Evolutionary conservation across 2,329 filamentous ascomycete species (phyloP), one percentile per base, ranked within the genome.

Genomic region (Monosporascus sp.): DNA sequence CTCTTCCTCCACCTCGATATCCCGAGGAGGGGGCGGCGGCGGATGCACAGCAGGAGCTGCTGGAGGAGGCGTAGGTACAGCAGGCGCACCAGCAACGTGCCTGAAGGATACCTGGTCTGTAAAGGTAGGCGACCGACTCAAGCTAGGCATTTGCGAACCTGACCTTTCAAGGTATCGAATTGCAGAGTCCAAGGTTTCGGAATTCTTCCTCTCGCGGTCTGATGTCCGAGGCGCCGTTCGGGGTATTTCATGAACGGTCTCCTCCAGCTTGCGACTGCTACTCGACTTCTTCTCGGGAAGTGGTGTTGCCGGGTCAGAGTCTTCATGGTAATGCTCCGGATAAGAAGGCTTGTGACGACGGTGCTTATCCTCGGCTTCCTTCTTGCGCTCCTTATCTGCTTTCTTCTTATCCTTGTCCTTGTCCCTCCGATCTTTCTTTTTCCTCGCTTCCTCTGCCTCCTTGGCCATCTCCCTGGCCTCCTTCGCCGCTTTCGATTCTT

Each of bases 401-500:
- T 58, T 62, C 58, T 75, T 54, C 20, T 58, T 58, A 48, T 55
- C 53, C 34, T 56, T 57, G 17, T 53, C 53, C 34, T 52, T 64
- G n/a, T 62, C 59, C 31, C 57, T 59, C 31, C 59, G 56, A 40
- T 64, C 64, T 54, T 66, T 64, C 47, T 68, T 69, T 65, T 70
- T 64, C 64, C 64, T 54, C 61, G 62, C 59, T 61, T 62, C 62
- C 60, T 59, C 43, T 31, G 9, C 43, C 26, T 46, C 43, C 24
- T 27, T 46, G 7, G 24, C 24, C 46, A 31, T 55, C 56, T 51
- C 60, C 58, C 56, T 64, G 24, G n/a, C 9, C 61, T 58, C 61
- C 69, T 67, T 66, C 67, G n/a, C 63, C 67, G 69, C 48, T 76
- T 75, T 59, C 63, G 60, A 56, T 63, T 54, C 57, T 64, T 61